Conservation (phyloP, 306 rosid species). For the Chamaecrista fasciculata region DNA sequence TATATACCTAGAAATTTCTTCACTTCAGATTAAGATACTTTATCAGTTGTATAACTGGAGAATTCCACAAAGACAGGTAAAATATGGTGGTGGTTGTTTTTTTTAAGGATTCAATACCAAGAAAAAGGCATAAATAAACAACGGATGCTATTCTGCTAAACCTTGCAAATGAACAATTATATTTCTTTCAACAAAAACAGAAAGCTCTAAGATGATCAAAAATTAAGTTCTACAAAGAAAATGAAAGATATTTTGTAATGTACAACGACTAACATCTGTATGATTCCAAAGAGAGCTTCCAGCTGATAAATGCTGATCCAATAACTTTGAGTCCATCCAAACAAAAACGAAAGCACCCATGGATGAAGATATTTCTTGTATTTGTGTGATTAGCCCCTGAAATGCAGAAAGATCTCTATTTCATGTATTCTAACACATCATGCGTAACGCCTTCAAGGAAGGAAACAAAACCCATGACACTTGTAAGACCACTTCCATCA, state of each 20-base stretch:
- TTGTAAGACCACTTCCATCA: constrained; percentile 81
- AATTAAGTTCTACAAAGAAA: constrained; percentile 8
- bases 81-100: not conserved
- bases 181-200: not conserved
- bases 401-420: constrained; percentile 40
- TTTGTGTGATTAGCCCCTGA: constrained; percentile 16
- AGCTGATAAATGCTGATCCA: constrained; percentile 25
- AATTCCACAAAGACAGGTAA: not conserved
- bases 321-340: constrained; percentile 22
- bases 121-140: not conserved
- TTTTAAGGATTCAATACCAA: not conserved
- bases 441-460: constrained; percentile 67
- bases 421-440: constrained; percentile 72
- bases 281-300: constrained; percentile 6
- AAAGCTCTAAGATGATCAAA: not conserved
- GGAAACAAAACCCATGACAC: constrained; percentile 86
- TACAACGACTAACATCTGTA: constrained; percentile 32
- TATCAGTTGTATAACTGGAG: not conserved
- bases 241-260: constrained; percentile 13
- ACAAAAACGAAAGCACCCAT: constrained; percentile 34
- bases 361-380: constrained; percentile 23
- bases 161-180: not conserved
- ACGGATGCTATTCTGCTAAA: not conserved
- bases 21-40: not conserved
- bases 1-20: not conserved